Percentiles rank a stretch among this genome's conserved stretches.
Evolutionary conservation across 495 filamentous ascomycete genomes (phyloP).

Genomic region (Penicillium paxilli): DNA sequence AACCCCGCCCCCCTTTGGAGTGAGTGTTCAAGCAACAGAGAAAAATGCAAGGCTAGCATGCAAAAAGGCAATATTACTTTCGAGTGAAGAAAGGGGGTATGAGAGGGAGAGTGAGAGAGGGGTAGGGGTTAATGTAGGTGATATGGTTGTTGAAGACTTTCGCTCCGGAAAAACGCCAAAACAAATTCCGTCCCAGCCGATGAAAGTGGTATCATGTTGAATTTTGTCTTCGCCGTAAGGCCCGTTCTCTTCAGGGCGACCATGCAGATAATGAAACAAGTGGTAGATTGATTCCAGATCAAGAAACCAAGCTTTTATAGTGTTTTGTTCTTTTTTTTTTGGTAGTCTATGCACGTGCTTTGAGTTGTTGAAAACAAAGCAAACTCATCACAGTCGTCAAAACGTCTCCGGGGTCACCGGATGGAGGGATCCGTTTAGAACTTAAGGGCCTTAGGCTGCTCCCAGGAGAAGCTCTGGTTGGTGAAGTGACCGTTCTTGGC

Average conservation of each 20-base stretch:
- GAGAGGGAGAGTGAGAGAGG: too few relatives aligned
- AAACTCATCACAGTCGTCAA: conserved; percentile 54
- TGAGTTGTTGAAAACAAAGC: conserved; percentile 66
- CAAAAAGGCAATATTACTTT: not conserved
- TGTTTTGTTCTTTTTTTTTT: conserved; percentile 17
- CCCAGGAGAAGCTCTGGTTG: conserved; percentile 96
- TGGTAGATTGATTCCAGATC: conserved; percentile 9
- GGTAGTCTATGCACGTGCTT: conserved; percentile 51
- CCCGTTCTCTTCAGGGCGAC: conserved; percentile 36
- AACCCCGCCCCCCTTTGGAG: not conserved
- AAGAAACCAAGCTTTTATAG: conserved; percentile 18
- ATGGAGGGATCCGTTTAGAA: conserved; percentile 57
- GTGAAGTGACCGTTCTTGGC: conserved; percentile 99
- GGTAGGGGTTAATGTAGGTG: conserved; percentile 14
- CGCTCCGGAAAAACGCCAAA: conserved; percentile 47
- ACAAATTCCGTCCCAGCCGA: conserved; percentile 49
- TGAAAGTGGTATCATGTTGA: conserved; percentile 58
- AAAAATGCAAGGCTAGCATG: not conserved
- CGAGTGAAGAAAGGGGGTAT: conserved; percentile 1
- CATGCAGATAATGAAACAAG: conserved; percentile 49
- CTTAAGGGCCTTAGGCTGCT: conserved; percentile 93
- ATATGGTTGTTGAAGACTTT: conserved; percentile 45
- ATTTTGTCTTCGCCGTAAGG: conserved; percentile 51
- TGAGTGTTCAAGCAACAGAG: conserved; percentile 6
- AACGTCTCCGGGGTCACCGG: conserved; percentile 23